A percentile compares a stretch with the other conserved stretches of the same genome.
Conservation (phyloP, 2,329 filamentous ascomycete genomes). For the Cladophialophora psammophila region DNA sequence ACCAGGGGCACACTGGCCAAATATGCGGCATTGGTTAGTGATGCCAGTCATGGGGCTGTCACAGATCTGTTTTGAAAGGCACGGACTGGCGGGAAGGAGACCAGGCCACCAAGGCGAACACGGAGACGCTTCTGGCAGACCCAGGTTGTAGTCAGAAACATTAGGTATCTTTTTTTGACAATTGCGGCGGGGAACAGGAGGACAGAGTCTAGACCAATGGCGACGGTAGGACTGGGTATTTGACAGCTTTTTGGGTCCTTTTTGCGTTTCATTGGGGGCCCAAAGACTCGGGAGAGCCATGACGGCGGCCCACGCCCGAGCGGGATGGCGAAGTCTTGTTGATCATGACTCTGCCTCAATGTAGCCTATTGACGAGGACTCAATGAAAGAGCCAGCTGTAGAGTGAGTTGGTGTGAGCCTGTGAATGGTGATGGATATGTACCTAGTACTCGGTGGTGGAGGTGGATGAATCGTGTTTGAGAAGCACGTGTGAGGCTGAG, state of each 20-base stretch:
- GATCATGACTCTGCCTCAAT: neutral
- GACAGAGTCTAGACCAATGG: neutral
- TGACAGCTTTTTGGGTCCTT: neutral
- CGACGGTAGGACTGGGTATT: neutral
- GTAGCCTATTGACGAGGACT: neutral
- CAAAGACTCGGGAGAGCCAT: no score
- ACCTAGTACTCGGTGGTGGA: no score
- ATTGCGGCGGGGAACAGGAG: neutral
- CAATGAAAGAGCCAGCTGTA: neutral
- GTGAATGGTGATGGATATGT: neutral
- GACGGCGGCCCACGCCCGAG: no score
- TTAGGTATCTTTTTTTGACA: neutral
- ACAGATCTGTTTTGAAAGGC: slow-evolving; percentile 70
- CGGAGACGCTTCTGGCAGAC: no score
- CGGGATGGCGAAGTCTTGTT: neutral
- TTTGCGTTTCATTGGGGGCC: neutral
- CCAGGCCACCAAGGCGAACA: neutral
- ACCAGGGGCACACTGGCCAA: slow-evolving; percentile 87
- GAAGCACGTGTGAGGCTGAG: neutral
- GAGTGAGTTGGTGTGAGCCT: neutral
- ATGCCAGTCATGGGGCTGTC: slow-evolving; percentile 90
- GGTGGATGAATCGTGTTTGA: neutral
- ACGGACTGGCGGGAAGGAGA: no score
- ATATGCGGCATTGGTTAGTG: slow-evolving; percentile 85
- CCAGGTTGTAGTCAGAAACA: neutral